Conservation (phyloP, 2,329 filamentous ascomycete species). For the Verticillium dahliae region DNA sequence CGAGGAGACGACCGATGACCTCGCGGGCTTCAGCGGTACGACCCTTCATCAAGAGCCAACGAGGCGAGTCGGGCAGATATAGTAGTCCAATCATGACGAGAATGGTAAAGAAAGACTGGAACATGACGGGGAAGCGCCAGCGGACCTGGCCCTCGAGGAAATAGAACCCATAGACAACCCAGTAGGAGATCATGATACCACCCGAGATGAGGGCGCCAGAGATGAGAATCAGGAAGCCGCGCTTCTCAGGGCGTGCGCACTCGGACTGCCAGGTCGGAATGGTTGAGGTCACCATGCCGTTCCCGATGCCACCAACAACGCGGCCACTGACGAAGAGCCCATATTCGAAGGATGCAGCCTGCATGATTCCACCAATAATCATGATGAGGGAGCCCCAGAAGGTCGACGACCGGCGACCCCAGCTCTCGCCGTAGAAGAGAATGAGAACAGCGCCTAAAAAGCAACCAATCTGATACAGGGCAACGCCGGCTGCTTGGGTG, state of each 20-base stretch:
- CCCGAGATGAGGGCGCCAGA: slow-evolving; percentile 20
- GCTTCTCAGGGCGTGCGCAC: slow-evolving; percentile 18
- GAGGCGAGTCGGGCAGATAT: slow-evolving; percentile 24
- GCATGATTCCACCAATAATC: slow-evolving; percentile 21
- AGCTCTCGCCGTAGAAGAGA: slow-evolving; percentile 20
- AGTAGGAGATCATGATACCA: slow-evolving; percentile 24
- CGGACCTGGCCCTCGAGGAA: slow-evolving; percentile 20
- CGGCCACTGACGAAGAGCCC: slow-evolving; percentile 17
- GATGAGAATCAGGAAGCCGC: slow-evolving; percentile 19
- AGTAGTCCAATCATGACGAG: slow-evolving; percentile 26
- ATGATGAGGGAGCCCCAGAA: slow-evolving; percentile 23
- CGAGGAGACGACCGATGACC: slow-evolving; percentile 17
- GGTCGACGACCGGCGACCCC: slow-evolving; percentile 22
- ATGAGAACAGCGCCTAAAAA: slow-evolving; percentile 21
- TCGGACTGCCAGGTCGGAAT: slow-evolving; percentile 22
- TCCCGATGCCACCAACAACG: slow-evolving; percentile 19
- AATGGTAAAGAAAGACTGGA: slow-evolving; percentile 21
- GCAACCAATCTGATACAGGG: slow-evolving; percentile 20
- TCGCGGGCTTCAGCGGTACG: slow-evolving; percentile 16
- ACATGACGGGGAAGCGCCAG: slow-evolving; percentile 25
- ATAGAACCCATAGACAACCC: slow-evolving; percentile 23
- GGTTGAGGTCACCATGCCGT: slow-evolving; percentile 20
- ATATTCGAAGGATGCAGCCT: slow-evolving; percentile 16
- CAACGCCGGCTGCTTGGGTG: slow-evolving; percentile 20
- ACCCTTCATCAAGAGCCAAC: slow-evolving; percentile 30